Evolutionary conservation across 176 grass and related monocot genomes (phyloP), one percentile per base, ranked within the genome.

Genomic region (Zea luxurians): DNA sequence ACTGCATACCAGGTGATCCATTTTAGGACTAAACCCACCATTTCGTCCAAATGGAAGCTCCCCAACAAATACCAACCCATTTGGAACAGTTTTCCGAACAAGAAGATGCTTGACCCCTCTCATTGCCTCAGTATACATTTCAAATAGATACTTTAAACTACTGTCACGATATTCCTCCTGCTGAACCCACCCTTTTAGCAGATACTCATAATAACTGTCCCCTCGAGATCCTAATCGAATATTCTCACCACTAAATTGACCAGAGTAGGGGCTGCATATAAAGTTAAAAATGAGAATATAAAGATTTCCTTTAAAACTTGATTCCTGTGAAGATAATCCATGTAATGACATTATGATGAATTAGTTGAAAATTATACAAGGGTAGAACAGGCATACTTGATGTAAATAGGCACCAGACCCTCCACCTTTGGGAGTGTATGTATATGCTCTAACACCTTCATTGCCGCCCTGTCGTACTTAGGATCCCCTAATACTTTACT

Each of bases 131-230:
- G 81, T 88, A 86, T 94, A 94, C 92, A 98, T 90, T 73, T 90
- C 92, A 87, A 90, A 84, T 57, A 98, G 78, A 88, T 92, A 98
- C 81, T 92, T 87, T 71, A 90, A 81, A 74, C 83, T 80, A 78
- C 68, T 90, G 55, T 85, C 63, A 65, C 87, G 87, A 76, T 75
- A 73, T 70, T 79, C 84, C 82, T 90, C 87, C 78, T 89, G 89
- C 47, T 98, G 96, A 85, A 98, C 78, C 96, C 96, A 98, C 52
- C 92, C 80, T 94, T 98, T 98, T 61, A 98, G 57, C 21, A 98
- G 81, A 82, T 98, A 98, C 57, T 98, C 96, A 83, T 98, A 98
- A 63, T 98, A 98, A 84, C 95, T 98, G 78, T 98, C 95, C 85
- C 95, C 95, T 73, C 91, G 91, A 65, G 95, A 98, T 80, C 95